phyloP scores from a whole-genome alignment of 768 basidiomycete genomes.

The Goffeauzyma gilvescens region DNA sequence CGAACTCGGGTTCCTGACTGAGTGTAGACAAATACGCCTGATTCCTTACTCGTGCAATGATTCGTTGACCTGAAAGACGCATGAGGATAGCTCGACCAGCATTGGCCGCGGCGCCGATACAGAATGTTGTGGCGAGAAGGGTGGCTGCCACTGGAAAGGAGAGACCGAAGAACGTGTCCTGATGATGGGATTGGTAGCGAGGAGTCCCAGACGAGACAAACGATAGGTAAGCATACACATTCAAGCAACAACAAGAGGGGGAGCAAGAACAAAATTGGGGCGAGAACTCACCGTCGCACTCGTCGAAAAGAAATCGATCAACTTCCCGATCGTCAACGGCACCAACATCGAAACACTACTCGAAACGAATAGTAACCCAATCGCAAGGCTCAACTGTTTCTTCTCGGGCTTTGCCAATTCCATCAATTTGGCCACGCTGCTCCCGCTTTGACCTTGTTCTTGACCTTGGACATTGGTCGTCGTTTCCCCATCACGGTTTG shows the following conservation, averaged over 20 bases:
- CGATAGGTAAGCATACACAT: background rate
- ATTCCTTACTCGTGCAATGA: slow-evolving; percentile 55
- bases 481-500: too few relatives aligned
- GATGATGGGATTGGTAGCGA: too few relatives aligned
- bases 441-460: slow-evolving; percentile 5
- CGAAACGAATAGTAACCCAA: slow-evolving; percentile 60
- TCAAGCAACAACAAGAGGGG: background rate
- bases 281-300: slow-evolving; percentile 43
- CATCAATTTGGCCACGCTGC: slow-evolving; percentile 35
- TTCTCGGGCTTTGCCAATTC: slow-evolving; percentile 65
- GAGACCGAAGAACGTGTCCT: slow-evolving; percentile 52
- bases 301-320: slow-evolving; percentile 74
- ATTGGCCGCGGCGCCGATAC: slow-evolving; percentile 70
- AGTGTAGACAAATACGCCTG: slow-evolving; percentile 66
- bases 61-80: slow-evolving; percentile 75
- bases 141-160: slow-evolving; percentile 63
- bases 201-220: slow-evolving; percentile 36
- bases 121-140: slow-evolving; percentile 54
- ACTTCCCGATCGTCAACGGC: slow-evolving; percentile 75
- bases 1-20: slow-evolving; percentile 76
- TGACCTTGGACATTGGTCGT: too few relatives aligned
- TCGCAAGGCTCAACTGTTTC: slow-evolving; percentile 53
- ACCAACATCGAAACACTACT: slow-evolving; percentile 80
- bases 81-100: slow-evolving; percentile 42
- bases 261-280: slow-evolving; percentile 1